These are phyloP conservation scores for Sordariomycetes sp. DNA, from an alignment of 2,329 filamentous ascomycete species.

Conservation along the genomic window DNA sequence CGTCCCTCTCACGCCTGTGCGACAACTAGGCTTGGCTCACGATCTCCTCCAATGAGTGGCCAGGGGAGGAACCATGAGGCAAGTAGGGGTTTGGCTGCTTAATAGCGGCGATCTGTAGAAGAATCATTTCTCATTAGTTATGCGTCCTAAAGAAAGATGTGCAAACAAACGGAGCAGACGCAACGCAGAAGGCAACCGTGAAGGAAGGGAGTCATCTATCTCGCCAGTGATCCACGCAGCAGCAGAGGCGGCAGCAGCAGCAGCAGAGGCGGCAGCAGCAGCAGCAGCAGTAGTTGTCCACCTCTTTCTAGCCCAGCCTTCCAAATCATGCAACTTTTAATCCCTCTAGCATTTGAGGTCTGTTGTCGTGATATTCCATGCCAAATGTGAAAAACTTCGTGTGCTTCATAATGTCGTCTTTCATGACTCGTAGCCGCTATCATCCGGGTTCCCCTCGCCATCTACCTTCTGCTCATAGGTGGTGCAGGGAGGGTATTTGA, in stretches of 20 bases:
- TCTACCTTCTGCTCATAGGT: constrained; percentile 13
- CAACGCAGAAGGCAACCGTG: background rate
- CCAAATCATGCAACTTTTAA: background rate
- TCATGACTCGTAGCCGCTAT: too few relatives aligned
- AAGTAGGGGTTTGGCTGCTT: background rate
- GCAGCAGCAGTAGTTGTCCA: too few relatives aligned
- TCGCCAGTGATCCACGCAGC: constrained; percentile 2
- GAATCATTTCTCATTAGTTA: constrained; percentile 4
- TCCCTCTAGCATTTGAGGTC: too few relatives aligned
- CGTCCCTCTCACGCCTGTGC: too few relatives aligned
- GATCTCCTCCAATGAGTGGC: too few relatives aligned
- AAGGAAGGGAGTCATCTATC: background rate
- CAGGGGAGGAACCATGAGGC: background rate
- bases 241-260: too few relatives aligned
- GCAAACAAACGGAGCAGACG: background rate
- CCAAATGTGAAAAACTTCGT: too few relatives aligned
- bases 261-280: too few relatives aligned
- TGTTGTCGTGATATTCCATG: too few relatives aligned
- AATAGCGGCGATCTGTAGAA: constrained; percentile 7
- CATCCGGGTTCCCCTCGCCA: too few relatives aligned
- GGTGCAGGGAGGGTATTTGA: constrained; percentile 28
- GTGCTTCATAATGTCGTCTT: background rate
- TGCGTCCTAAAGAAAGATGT: constrained; percentile 1
- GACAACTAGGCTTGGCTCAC: too few relatives aligned
- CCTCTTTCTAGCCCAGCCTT: too few relatives aligned